A percentile compares a stretch with the other conserved stretches of the same genome.
phyloP scores from a whole-genome alignment of 2,329 filamentous ascomycete genomes.

The Colletotrichum magnum region DNA sequence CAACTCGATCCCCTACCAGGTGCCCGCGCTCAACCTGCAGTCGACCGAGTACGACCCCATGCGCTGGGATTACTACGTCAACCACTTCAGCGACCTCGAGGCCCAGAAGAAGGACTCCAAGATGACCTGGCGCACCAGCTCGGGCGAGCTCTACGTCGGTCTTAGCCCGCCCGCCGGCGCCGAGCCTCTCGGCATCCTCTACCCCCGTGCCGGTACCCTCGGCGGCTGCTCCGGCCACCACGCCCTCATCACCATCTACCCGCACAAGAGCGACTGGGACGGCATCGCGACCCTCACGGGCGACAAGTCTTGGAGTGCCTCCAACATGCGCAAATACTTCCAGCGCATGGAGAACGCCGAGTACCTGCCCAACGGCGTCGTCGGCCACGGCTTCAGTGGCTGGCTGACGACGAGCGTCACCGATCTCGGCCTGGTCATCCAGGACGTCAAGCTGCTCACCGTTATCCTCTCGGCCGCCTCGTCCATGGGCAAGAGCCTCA shows the following conservation, averaged over 20 bases:
- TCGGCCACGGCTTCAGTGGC: constrained; percentile 68
- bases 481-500: constrained; percentile 47
- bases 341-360: constrained; percentile 68
- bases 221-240: constrained; percentile 72
- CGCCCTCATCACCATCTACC: constrained; percentile 71
- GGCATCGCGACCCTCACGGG: constrained; percentile 71
- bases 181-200: constrained; percentile 59
- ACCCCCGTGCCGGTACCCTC: constrained; percentile 62
- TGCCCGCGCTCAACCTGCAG: constrained; percentile 46
- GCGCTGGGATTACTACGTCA: constrained; percentile 42
- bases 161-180: constrained; percentile 56
- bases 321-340: constrained; percentile 73
- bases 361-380: constrained; percentile 60
- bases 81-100: constrained; percentile 41
- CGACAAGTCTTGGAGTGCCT: constrained; percentile 69
- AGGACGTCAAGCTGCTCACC: constrained; percentile 48
- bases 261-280: constrained; percentile 72
- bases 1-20: constrained; percentile 44
- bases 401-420: constrained; percentile 58
- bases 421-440: constrained; percentile 44
- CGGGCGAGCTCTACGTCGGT: constrained; percentile 55
- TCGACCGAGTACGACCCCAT: constrained; percentile 43
- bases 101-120: constrained; percentile 62
- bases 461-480: constrained; percentile 49
- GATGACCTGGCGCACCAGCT: constrained; percentile 62